Base-by-base conservation (phyloP, 1,284 basidiomycete genomes). In the Cystobasidium pallidum region DNA sequence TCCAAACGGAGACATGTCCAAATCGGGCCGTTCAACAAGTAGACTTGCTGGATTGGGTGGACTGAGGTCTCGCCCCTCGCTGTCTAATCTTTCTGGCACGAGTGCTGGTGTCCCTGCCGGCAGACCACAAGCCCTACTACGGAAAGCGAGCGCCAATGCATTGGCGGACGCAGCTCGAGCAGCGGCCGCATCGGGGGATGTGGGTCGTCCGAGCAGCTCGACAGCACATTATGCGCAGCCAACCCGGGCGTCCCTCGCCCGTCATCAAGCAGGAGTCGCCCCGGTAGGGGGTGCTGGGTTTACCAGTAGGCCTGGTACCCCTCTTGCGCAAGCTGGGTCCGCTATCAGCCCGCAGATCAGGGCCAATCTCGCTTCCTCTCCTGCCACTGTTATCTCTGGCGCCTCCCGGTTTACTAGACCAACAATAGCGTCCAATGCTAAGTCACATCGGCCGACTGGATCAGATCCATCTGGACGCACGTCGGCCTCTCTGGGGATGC, bases 341-440 rank as follows among this genome's bases (percentile, higher is more conserved):
- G 11, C 30, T 19, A 59, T 2, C 45, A 45, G 21, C 39, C 19
- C 24, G n/a, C 24, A 57, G 8, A 13, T 57, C 7, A 36, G n/a
- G 17, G 13, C 55, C 34, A 30, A 24, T 24, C 49, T 54, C 17
- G 61, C 36, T 0, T 45, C 66, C 10, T 59, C 66, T 3, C 58
- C 59, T 3, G 62, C 66, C 2, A 17, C 62, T 1, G 55, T 13
- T 61, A 1, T 30, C 2, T 13, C 26, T 39, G 28, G 58, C 58
- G 21, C 71, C 62, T 21, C 75, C 32, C 10, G 43, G 15, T 62
- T 57, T 17, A 39, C 13, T 17, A 36, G 28, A 39, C 62, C 57
- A 21, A 66, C 68, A 19, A 32, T 61, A 73, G 75, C 67, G 65
- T 77, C 45, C n/a, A 68, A 73, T 2, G 74, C 75, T 26, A 73